Base-by-base conservation (phyloP, 441 rosid genomes). In the Aleurites moluccanus region DNA sequence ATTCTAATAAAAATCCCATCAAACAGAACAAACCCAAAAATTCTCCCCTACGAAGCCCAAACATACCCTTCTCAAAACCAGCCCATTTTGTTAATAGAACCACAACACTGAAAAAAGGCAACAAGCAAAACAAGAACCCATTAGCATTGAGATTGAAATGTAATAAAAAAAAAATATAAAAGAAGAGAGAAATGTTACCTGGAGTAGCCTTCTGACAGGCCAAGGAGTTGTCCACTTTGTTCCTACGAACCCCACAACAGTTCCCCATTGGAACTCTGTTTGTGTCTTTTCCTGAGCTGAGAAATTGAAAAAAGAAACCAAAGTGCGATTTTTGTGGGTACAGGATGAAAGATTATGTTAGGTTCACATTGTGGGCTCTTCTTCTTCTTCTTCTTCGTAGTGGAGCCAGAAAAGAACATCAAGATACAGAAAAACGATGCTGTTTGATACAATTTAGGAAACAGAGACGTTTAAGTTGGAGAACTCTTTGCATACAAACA, bases 251-350 rank as follows among this genome's bases (percentile, higher is more conserved):
- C 2, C 21, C 27, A 38, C 27, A 72, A 20, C 44, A 61, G 45
- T 72, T 72, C 25, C 75, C 75, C 75, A 72, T 72, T 42, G 53
- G 18, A 20, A 20, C 10, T 52, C 25, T 50, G 21, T 25, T 20
- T 16, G 27, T 15, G 0, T 4, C 16, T 20, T 1, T 18, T 1
- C 18, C 14, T 18, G 15, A 27, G 10, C 38, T 3, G 2, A 30
- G 33, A n/a, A 16, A 28, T 15, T 4, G 9, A 25, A 15, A 16
- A 50, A 23, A 66, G 11, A 52, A 69, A 28, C 61, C 47, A 11
- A 50, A 0, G 30, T 40, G 4, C 8, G 8, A n/a, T n/a, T 23
- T 14, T 33, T 33, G n/a, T 30, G 10, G 42, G 11, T 33, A 63
- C 15, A 15, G 44, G 10, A 66, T 2, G 20, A 21, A 66, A 20